Base-by-base conservation (phyloP, 2,329 filamentous ascomycete genomes). In the Fusarium globosum region DNA sequence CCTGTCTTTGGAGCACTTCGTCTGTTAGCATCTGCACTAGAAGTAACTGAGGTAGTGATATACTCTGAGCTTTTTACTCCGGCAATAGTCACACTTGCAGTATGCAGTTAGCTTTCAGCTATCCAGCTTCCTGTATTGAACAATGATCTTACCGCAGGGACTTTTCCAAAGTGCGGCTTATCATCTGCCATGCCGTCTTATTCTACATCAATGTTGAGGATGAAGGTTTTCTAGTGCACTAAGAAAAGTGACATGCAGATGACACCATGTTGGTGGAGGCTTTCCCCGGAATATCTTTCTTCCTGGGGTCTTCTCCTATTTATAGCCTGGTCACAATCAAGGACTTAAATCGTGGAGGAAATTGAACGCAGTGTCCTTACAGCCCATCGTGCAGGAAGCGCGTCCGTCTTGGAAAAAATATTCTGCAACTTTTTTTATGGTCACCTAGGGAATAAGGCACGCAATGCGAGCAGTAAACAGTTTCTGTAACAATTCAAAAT, bases 391-490 rank as follows among this genome's bases (percentile, higher is more conserved):
- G 42, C 33, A 33, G 33, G 33, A 33, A 33, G 13, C 13, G 5
- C 4, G 33, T 33, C 33, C 13, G 33, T 33, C 33, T 33, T 7
- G 13, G 12, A 33, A 33, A 6, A 14, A 5, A 18, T 16, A 18
- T 11, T 18, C 6, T 8, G 0, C 7, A 12, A 23, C 6, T 18
- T 2, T 11, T 3, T 12, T 43, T 1, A 18, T 18, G 10, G n/a
- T 23, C 6, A 23, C 10, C 41, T 18, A 43, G 15, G 5, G 0
- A 5, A 5, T 18, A 18, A 4, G 15, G 6, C 15, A 18, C n/a
- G 15, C 10, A 43, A 16, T 16, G 4, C 10, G 23, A 23, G 10
- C n/a, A 23, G 2, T 12, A 8, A 0, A 15, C 2, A 0, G 12
- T 23, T 7, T 1, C 1, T 23, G 7, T 43, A 18, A 43, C 15